Evolutionary conservation across 768 basidiomycete species (phyloP).

Genomic region (Lyophyllum atratum): DNA sequence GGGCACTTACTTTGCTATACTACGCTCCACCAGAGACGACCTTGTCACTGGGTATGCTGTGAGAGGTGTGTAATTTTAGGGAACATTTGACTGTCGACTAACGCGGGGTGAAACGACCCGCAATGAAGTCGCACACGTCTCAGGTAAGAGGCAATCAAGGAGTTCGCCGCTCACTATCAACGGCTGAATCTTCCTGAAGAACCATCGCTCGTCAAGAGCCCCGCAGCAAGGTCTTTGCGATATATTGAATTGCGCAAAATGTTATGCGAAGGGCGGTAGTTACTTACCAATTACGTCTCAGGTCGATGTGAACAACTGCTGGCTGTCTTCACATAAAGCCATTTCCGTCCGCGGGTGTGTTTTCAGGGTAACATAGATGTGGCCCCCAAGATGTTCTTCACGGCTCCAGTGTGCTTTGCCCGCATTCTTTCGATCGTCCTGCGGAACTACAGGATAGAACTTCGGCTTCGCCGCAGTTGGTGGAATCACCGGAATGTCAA

Average conservation of each 20-base stretch:
- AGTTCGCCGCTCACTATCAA: neutral
- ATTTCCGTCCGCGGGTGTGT: constrained; percentile 1
- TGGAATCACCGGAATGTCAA: neutral
- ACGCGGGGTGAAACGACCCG: neutral
- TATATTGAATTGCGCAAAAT: neutral
- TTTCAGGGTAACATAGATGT: neutral
- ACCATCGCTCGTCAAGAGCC: neutral
- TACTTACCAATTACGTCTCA: neutral
- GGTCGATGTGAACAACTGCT: neutral
- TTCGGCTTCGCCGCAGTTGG: neutral
- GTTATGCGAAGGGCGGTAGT: neutral
- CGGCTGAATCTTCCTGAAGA: neutral
- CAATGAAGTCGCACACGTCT: neutral
- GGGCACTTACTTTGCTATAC: neutral
- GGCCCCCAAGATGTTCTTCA: neutral
- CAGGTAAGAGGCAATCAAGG: too few species aligned
- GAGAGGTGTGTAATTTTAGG: neutral
- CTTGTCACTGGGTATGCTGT: neutral
- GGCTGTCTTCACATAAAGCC: neutral
- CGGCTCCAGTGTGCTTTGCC: neutral
- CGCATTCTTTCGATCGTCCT: neutral
- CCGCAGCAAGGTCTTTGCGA: neutral
- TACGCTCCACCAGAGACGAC: neutral
- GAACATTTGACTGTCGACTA: neutral
- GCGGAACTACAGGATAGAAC: neutral